These are phyloP conservation scores for Zygoascus sp. DNA, from an alignment of 1,139 yeast species.

Conservation along the genomic window DNA sequence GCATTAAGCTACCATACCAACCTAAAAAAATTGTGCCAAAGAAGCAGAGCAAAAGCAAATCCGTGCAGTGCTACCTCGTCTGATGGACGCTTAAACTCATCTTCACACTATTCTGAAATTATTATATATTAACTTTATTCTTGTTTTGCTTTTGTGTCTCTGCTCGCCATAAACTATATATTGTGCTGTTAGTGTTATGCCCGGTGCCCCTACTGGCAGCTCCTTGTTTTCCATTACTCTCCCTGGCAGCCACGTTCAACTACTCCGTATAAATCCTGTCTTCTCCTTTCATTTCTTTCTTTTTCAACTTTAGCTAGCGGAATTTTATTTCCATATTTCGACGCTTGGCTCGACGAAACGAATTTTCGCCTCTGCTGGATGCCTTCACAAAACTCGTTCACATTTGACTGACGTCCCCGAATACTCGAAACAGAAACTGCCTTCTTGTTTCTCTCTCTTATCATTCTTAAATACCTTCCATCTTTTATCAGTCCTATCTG, in stretches of 20 bases:
- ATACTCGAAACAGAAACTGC: too few relatives aligned
- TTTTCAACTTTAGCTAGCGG: not conserved
- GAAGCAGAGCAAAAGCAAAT: not conserved
- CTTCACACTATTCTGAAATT: not conserved
- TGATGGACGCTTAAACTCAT: not conserved
- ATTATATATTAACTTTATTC: slow-evolving; percentile 1
- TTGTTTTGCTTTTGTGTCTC: slow-evolving; percentile 2
- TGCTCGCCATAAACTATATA: slow-evolving; percentile 3
- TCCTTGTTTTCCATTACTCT: not conserved
- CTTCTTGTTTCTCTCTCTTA: too few relatives aligned
- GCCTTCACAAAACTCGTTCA: too few relatives aligned
- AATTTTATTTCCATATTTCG: not conserved
- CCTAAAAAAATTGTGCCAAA: not conserved
- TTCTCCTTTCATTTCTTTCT: not conserved
- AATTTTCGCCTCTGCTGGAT: too few relatives aligned
- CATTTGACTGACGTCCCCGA: too few relatives aligned
- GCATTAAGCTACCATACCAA: not conserved
- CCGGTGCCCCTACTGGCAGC: slow-evolving; percentile 2
- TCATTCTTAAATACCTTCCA: too few relatives aligned
- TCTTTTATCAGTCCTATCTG: too few relatives aligned
- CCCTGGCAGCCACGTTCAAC: not conserved
- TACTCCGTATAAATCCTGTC: not conserved
- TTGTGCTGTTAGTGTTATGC: slow-evolving; percentile 2
- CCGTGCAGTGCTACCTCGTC: not conserved
- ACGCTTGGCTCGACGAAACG: too few relatives aligned